Evolutionary conservation across 495 filamentous ascomycete genomes (phyloP).

Genomic region (Penicillium coffeae): DNA sequence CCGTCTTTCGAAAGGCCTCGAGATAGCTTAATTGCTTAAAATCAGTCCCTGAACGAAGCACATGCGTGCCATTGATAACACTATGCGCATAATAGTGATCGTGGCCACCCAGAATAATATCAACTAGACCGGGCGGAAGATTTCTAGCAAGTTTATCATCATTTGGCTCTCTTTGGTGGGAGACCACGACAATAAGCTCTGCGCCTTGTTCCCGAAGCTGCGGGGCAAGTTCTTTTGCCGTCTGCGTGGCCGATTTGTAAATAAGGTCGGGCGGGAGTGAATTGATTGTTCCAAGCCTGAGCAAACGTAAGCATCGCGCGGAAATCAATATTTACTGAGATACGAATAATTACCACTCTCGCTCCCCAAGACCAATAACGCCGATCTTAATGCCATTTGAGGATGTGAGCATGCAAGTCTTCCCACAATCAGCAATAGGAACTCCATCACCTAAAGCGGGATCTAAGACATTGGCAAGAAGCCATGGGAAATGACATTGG

Average conservation of each 20-base stretch:
- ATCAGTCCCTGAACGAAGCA: slow-evolving; percentile 79
- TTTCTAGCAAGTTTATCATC: slow-evolving; percentile 75
- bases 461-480: slow-evolving; percentile 80
- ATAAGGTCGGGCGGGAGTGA: slow-evolving; percentile 73
- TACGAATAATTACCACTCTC: slow-evolving; percentile 50
- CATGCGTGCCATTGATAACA: slow-evolving; percentile 70
- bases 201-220: slow-evolving; percentile 69
- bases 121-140: slow-evolving; percentile 62
- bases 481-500: slow-evolving; percentile 83
- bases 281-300: slow-evolving; percentile 83
- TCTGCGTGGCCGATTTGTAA: slow-evolving; percentile 70
- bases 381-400: slow-evolving; percentile 85
- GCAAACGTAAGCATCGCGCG: background rate
- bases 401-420: slow-evolving; percentile 66
- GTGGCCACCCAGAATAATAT: slow-evolving; percentile 83
- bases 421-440: slow-evolving; percentile 65
- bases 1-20: slow-evolving; percentile 57
- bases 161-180: slow-evolving; percentile 83
- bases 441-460: slow-evolving; percentile 66
- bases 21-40: slow-evolving; percentile 90
- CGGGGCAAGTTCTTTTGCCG: slow-evolving; percentile 67
- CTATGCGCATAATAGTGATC: slow-evolving; percentile 83
- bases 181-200: slow-evolving; percentile 75
- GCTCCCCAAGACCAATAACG: slow-evolving; percentile 77
- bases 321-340: background rate